These are phyloP conservation scores for Monilinia aucupariae DNA, from an alignment of 2,329 filamentous ascomycete species.

Conservation along the genomic window DNA sequence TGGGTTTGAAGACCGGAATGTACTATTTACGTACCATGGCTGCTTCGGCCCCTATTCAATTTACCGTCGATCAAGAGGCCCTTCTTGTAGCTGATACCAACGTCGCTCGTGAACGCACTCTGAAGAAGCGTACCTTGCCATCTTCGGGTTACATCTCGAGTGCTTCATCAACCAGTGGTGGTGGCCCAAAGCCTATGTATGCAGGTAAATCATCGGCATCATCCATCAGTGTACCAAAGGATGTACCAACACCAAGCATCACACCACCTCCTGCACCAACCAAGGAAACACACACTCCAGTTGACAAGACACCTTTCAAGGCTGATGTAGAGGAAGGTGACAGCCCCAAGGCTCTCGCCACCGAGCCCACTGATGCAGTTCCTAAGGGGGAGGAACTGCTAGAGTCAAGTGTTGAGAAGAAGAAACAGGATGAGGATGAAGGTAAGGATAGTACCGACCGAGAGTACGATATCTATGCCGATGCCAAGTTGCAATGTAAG, in stretches of 20 bases:
- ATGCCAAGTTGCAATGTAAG: slow-evolving; percentile 83
- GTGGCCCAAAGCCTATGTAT: slow-evolving; percentile 62
- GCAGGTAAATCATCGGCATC: slow-evolving; percentile 42
- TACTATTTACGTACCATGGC: slow-evolving; percentile 99
- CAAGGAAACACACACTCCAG: slow-evolving; percentile 38
- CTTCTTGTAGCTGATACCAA: slow-evolving; percentile 82
- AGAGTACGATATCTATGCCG: slow-evolving; percentile 91
- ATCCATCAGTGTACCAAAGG: slow-evolving; percentile 43
- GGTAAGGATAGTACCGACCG: slow-evolving; percentile 64
- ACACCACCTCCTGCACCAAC: slow-evolving; percentile 48
- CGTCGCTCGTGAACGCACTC: slow-evolving; percentile 55
- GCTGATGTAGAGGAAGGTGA: slow-evolving; percentile 72
- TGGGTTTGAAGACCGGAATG: slow-evolving; percentile 99
- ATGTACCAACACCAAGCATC: slow-evolving; percentile 62
- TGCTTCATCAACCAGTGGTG: slow-evolving; percentile 48
- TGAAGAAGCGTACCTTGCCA: slow-evolving; percentile 64
- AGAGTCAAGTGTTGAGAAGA: slow-evolving; percentile 47
- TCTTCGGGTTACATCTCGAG: slow-evolving; percentile 38
- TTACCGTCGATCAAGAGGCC: slow-evolving; percentile 96
- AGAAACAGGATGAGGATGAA: slow-evolving; percentile 67
- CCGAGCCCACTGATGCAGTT: slow-evolving; percentile 58
- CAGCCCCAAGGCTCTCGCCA: slow-evolving; percentile 70
- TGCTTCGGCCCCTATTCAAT: slow-evolving; percentile 93
- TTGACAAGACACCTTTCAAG: slow-evolving; percentile 64
- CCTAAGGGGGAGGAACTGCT: slow-evolving; percentile 61